Evolutionary conservation across 441 rosid genomes (phyloP).

Genomic region (Syzygium syzygioides): DNA sequence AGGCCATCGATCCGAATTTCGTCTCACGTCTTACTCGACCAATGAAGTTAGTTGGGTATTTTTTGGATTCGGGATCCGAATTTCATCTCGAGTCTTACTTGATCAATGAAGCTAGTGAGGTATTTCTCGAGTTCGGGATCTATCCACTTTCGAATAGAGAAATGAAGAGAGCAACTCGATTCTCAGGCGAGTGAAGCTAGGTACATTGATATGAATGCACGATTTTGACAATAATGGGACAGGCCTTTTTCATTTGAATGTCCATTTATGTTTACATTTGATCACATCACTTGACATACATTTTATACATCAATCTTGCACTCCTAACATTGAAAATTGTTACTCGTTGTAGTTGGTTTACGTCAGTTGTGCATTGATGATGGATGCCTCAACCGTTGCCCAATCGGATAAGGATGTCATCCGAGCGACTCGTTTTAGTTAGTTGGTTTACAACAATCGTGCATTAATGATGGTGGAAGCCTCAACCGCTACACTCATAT

Average conservation of each 20-base stretch:
- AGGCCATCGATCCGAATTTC: not conserved
- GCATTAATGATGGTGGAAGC: not conserved
- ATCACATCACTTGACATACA: not conserved
- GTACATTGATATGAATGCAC: not conserved
- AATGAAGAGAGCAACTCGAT: too few relatives aligned
- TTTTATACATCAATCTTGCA: not conserved
- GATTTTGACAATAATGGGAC: not conserved
- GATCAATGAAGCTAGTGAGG: not conserved
- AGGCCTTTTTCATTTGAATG: not conserved
- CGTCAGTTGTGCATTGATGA: not conserved
- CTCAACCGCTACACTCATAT: not conserved
- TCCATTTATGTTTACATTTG: not conserved
- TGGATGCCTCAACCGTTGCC: not conserved
- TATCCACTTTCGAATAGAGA: not conserved
- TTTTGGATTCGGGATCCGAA: not conserved
- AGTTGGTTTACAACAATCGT: not conserved
- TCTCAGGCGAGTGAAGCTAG: not conserved
- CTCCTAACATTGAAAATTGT: not conserved
- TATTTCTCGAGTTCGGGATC: too few relatives aligned
- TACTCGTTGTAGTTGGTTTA: not conserved
- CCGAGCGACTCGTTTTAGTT: not conserved
- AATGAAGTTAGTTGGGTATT: not conserved
- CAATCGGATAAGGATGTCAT: too few relatives aligned
- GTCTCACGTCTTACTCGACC: not conserved
- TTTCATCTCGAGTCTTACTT: not conserved